Percentiles rank a stretch among this genome's conserved stretches.
Evolutionary conservation across 257 asterid species (phyloP).

Genomic region (Apocynum venetum): DNA sequence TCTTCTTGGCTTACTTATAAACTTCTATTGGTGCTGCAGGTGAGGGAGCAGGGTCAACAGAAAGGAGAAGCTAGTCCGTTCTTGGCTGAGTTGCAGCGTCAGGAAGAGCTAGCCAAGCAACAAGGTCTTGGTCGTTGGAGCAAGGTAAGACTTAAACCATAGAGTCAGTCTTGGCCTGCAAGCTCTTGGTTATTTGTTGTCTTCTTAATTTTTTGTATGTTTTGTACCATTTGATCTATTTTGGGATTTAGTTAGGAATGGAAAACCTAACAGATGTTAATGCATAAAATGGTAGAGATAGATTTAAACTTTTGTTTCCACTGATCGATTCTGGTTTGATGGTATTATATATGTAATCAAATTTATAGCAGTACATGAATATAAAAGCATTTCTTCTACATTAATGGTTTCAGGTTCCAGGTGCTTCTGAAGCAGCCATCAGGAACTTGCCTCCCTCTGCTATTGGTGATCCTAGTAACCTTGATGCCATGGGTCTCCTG

Average conservation of each 20-base stretch:
- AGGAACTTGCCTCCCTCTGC: conserved; percentile 90
- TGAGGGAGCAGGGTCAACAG: conserved; percentile 88
- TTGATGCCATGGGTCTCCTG: conserved; percentile 77
- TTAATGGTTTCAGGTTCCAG: conserved; percentile 58
- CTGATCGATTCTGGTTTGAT: not conserved
- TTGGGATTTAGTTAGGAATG: not conserved
- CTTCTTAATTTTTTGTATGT: not conserved
- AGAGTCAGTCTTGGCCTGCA: not conserved
- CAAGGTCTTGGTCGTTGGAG: conserved; percentile 96
- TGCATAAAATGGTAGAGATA: too few relatives aligned
- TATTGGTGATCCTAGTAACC: conserved; percentile 61
- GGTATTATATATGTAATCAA: not conserved
- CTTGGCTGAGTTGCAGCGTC: conserved; percentile 61
- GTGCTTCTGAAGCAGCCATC: conserved; percentile 71
- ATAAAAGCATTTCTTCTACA: not conserved
- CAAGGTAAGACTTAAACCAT: conserved; percentile 45
- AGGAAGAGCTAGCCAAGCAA: conserved; percentile 82
- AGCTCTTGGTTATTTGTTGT: not conserved
- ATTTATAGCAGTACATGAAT: not conserved
- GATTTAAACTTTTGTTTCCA: too few relatives aligned
- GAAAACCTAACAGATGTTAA: not conserved
- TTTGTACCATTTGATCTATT: not conserved
- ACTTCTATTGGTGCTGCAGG: conserved; percentile 34
- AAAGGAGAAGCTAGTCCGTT: conserved; percentile 88
- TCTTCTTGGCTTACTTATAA: not conserved